Evolutionary conservation across 164 flowering plant genomes (phyloP).

Genomic region (Platanus orientalis): DNA sequence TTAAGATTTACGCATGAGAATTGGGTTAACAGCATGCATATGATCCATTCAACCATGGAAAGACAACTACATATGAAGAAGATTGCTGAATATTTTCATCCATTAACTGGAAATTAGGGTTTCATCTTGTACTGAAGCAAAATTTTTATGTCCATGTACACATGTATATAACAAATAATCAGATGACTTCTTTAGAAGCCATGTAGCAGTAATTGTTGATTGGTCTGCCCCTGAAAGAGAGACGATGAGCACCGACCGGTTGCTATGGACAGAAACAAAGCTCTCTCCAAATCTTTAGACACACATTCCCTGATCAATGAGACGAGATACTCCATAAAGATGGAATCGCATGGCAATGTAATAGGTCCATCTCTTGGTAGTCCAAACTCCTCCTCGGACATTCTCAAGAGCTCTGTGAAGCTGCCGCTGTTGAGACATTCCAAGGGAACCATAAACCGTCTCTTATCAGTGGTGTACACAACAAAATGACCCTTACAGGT

Average conservation of each 20-base stretch:
- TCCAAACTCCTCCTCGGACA: conserved; percentile 24
- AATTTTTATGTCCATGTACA: too few species aligned
- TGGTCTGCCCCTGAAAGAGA: neutral
- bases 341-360: conserved; percentile 19
- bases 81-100: too few species aligned
- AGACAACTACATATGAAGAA: too few species aligned
- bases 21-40: too few species aligned
- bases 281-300: conserved; percentile 13
- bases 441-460: conserved; percentile 23
- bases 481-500: conserved; percentile 25
- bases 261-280: too few species aligned
- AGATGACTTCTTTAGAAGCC: neutral
- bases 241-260: too few species aligned
- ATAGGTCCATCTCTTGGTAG: conserved; percentile 15
- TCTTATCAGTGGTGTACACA: conserved; percentile 21
- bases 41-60: too few species aligned
- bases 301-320: neutral
- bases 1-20: too few species aligned
- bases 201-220: neutral
- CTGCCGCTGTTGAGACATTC: conserved; percentile 12
- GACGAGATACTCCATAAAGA: conserved; percentile 13
- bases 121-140: too few species aligned
- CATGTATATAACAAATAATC: too few species aligned
- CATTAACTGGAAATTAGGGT: too few species aligned
- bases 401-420: conserved; percentile 15